A percentile compares a stretch with the other conserved stretches of the same genome.
phyloP scores from a whole-genome alignment of 768 basidiomycete species.

The Russula sp. region DNA sequence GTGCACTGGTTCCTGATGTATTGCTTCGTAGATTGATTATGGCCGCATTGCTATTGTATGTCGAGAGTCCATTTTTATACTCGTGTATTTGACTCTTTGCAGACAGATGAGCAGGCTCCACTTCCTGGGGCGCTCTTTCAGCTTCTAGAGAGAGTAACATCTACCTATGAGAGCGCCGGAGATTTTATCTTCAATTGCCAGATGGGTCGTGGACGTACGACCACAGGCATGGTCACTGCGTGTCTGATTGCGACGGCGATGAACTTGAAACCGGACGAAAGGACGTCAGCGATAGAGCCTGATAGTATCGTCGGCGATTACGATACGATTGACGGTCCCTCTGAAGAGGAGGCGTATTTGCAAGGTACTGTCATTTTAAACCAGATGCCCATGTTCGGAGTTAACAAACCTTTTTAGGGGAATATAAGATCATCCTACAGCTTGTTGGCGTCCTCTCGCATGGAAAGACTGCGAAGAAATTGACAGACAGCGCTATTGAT shows the following conservation, averaged over 20 bases:
- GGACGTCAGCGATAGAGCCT: constrained; percentile 38
- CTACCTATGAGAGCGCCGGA: constrained; percentile 53
- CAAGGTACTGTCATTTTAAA: constrained; percentile 52
- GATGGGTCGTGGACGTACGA: constrained; percentile 90
- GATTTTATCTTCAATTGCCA: constrained; percentile 97
- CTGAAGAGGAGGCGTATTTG: constrained; percentile 85
- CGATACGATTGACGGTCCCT: constrained; percentile 75
- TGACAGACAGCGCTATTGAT: constrained; percentile 88
- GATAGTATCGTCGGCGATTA: constrained; percentile 46
- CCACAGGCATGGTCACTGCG: constrained; percentile 93
- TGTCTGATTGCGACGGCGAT: constrained; percentile 77
- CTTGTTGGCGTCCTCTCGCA: constrained; percentile 89
- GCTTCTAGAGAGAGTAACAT: constrained; percentile 69
- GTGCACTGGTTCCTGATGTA: not conserved
- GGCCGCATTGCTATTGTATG: constrained; percentile 86
- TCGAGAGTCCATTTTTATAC: constrained; percentile 14
- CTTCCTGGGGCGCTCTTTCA: constrained; percentile 82
- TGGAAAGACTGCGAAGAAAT: constrained; percentile 87
- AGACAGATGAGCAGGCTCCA: constrained; percentile 98
- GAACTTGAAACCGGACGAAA: constrained; percentile 53
- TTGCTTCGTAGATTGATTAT: constrained; percentile 66
- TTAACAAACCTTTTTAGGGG: constrained; percentile 50
- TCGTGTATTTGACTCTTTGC: constrained; percentile 16
- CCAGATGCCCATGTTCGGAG: not conserved
- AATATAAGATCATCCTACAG: constrained; percentile 95